Conservation (phyloP, 441 rosid genomes). For the Isatis lusitanica region DNA sequence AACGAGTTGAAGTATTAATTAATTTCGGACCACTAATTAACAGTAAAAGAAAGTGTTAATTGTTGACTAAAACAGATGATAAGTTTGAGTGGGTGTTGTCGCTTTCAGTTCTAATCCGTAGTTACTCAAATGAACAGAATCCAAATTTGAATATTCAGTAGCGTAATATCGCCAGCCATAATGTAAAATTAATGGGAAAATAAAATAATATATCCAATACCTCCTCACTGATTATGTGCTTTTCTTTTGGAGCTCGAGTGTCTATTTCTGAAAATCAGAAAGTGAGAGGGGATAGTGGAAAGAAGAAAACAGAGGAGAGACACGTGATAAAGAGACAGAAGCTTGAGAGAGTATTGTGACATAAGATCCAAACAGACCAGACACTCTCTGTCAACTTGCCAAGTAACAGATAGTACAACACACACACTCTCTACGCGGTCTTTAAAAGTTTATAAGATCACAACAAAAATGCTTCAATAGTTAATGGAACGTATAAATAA, state of each 20-base stretch:
- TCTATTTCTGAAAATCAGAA: conserved; percentile 21
- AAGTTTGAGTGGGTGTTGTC: conserved; percentile 24
- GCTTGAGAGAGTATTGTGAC: conserved; percentile 16
- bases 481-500: background rate
- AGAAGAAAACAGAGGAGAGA: conserved; percentile 30
- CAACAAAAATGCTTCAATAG: background rate
- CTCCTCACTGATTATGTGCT: too few relatives aligned
- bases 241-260: background rate
- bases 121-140: conserved; percentile 13
- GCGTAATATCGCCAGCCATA: background rate
- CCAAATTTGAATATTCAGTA: conserved; percentile 3
- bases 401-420: conserved; percentile 1
- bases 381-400: conserved; percentile 29
- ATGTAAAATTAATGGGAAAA: background rate
- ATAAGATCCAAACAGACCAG: conserved; percentile 33
- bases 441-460: background rate
- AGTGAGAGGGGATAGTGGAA: conserved; percentile 28
- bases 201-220: background rate
- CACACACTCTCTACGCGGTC: conserved; percentile 5
- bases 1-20: background rate
- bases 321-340: conserved; percentile 36
- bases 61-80: conserved; percentile 36
- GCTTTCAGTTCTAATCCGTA: conserved; percentile 23
- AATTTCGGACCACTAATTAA: conserved; percentile 9
- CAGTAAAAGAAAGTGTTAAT: conserved; percentile 25